Evolutionary conservation across 768 basidiomycete genomes (phyloP), one percentile per base, ranked within the genome.

Genomic region (Leccinum variicolor): DNA sequence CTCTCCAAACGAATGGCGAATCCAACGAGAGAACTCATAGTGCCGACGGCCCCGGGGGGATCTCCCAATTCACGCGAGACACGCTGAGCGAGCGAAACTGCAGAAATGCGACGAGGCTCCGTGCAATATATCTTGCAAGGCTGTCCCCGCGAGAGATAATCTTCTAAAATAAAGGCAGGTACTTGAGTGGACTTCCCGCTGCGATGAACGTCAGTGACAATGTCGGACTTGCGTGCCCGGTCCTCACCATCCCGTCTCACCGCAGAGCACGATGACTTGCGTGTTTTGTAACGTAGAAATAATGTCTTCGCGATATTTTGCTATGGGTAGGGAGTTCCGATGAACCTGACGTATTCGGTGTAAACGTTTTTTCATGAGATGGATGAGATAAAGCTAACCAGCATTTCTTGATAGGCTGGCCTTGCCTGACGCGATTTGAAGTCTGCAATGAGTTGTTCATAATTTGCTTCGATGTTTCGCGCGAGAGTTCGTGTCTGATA

Each of bases 161-260:
- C 87, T 71, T 99, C 96, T 10, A 99, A 81, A 62, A 98, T 89
- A 74, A 94, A 98, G 1, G 89, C 81, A 4, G 96, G 96, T 4
- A 98, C 84, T 75, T 98, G 96, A 0, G 96, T 98, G 2, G 94
- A 97, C 76, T 99, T 99, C 9, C 96, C 96, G 66, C 94, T 94
- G 62, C 29, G 51, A 39, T 53, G 25, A 52, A 53, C 14, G 21
- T 60, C 39, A 65, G 56, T 52, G 52, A 55, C 23, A 19, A 46
- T 17, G 15, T 31, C 1, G 6, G 49, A 52, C 66, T 75, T 78
- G 66, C 73, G 71, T 26, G 75, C 79, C 77, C 34, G 76, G 60
- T 76, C 26, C 76, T 58, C 54, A 84, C 84, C 87, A 90, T 59
- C 89, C 88, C 10, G 88, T 90, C 67, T 90, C 88, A 39, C 88